Base-by-base conservation (phyloP, 805 yeast species). In the Metschnikowia bowlesiae region DNA sequence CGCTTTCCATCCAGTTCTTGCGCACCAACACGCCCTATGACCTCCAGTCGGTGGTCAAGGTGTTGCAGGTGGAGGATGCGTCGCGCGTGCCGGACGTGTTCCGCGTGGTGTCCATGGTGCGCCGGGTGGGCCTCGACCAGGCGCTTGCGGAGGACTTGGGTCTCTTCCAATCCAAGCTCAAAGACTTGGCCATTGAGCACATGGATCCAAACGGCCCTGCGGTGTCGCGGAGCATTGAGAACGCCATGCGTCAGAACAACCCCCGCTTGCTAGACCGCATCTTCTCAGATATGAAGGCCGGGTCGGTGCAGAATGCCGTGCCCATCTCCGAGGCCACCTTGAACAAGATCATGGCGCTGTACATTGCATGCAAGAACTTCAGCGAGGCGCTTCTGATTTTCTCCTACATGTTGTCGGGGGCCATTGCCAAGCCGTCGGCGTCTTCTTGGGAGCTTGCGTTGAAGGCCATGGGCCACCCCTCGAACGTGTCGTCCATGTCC, bases 401-500 rank as follows among this genome's bases (percentile, higher is more conserved):
- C 80, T 79, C 77, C 52, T 69, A 66, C 39, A 62, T 85, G 67
- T 55, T 76, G 29, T 53, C 62, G 9, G 57, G 62, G 6, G 76
- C 75, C 18, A 60, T 72, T 14, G 35, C 28, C 11, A 60, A 54
- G 28, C 82, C 82, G n/a, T 63, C 75, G 4, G 56, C 73, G n/a
- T 56, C 64, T 0, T 63, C 82, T 1, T 87, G 89, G 89, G 82
- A 83, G 47, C 73, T 78, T 46, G 71, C 85, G 30, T 65, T 87
- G 46, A 68, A 75, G 46, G 72, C 85, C 0, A 73, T 76, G 60
- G 71, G 75, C 8, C 68, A 64, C 52, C 68, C 75, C 4, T 52
- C 54, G 6, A 56, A 61, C 34, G 56, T 69, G 13, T 48, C 48
- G 2, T 48, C 45, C 76, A 50, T 69, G 52, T 63, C 69, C 38